phyloP scores from a whole-genome alignment of 1,139 yeast species.

The Kurtzmaniella natalensis region DNA sequence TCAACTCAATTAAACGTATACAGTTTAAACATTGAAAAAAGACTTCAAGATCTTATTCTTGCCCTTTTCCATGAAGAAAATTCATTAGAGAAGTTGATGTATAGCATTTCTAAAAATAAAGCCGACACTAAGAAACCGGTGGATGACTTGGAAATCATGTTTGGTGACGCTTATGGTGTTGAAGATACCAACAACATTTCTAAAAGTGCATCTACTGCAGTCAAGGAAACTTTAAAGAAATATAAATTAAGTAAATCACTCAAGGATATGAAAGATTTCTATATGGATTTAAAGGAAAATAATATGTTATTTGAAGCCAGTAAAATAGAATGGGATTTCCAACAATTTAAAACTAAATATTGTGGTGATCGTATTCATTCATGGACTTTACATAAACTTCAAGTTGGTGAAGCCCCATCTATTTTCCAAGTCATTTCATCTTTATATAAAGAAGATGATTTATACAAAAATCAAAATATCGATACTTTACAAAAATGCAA shows the following conservation, averaged over 20 bases:
- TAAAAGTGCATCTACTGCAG: constrained; percentile 2
- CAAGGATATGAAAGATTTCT: constrained; percentile 15
- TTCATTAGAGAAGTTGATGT: constrained; percentile 17
- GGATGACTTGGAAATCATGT: constrained; percentile 14
- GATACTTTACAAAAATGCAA: constrained; percentile 31
- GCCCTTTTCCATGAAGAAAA: constrained; percentile 29
- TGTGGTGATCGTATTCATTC: constrained; percentile 23
- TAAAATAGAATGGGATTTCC: constrained; percentile 13
- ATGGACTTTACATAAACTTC: constrained; percentile 29
- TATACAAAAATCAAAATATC: constrained; percentile 12
- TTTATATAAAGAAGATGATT: constrained; percentile 23
- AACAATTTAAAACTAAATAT: constrained; percentile 15
- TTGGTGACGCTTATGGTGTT: constrained; percentile 26
- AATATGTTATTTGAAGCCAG: constrained; percentile 37
- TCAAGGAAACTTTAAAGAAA: constrained; percentile 15
- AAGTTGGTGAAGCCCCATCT: constrained; percentile 38
- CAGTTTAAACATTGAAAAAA: constrained; percentile 22
- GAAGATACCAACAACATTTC: constrained; percentile 5
- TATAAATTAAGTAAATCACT: constrained; percentile 13
- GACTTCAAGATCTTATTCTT: constrained; percentile 22
- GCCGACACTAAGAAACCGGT: constrained; percentile 4
- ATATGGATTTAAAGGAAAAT: constrained; percentile 24
- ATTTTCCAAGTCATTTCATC: constrained; percentile 25
- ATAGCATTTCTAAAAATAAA: constrained; percentile 7
- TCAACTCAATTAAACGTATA: constrained; percentile 53